Evolutionary conservation across 2,329 filamentous ascomycete species (phyloP).

Genomic region (Hypocrella siamensis): DNA sequence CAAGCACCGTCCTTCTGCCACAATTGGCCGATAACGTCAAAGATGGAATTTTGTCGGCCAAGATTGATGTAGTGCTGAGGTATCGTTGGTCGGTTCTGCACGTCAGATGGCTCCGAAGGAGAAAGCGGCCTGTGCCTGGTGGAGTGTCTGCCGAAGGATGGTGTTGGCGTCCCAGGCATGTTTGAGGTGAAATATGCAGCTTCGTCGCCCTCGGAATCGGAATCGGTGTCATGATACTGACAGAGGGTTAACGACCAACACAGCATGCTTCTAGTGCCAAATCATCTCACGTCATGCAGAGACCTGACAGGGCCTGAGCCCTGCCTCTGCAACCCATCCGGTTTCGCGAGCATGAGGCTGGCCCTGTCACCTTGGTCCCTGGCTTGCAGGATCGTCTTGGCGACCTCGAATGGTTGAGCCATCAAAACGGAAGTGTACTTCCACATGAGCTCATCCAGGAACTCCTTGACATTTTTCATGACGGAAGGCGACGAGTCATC

Average conservation of each 20-base stretch:
- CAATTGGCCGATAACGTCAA: slow-evolving; percentile 73
- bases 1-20: slow-evolving; percentile 83
- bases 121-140: slow-evolving; percentile 16
- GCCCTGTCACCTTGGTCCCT: slow-evolving; percentile 38
- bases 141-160: slow-evolving; percentile 17
- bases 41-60: slow-evolving; percentile 61
- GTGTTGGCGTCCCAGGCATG: slow-evolving; percentile 37
- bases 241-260: too few species aligned
- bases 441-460: slow-evolving; percentile 76
- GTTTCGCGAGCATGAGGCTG: slow-evolving; percentile 9
- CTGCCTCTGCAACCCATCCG: slow-evolving; percentile 12
- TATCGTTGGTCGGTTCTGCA: slow-evolving; percentile 14
- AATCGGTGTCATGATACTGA: slow-evolving; percentile 26
- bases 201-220: slow-evolving; percentile 60
- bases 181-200: slow-evolving; percentile 70
- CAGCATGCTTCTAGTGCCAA: too few species aligned
- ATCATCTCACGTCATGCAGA: slow-evolving; percentile 17
- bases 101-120: slow-evolving; percentile 10
- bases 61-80: slow-evolving; percentile 49
- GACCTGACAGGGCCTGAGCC: slow-evolving; percentile 14
- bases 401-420: slow-evolving; percentile 92
- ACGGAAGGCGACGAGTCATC: slow-evolving; percentile 61
- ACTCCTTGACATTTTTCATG: slow-evolving; percentile 56
- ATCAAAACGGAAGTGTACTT: slow-evolving; percentile 82
- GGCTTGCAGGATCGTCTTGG: slow-evolving; percentile 83